A percentile compares a stretch with the other conserved stretches of the same genome.
These are phyloP conservation scores for Phytophthora constricta DNA, from an alignment of 352 stramenopile species.

Conservation along the genomic window DNA sequence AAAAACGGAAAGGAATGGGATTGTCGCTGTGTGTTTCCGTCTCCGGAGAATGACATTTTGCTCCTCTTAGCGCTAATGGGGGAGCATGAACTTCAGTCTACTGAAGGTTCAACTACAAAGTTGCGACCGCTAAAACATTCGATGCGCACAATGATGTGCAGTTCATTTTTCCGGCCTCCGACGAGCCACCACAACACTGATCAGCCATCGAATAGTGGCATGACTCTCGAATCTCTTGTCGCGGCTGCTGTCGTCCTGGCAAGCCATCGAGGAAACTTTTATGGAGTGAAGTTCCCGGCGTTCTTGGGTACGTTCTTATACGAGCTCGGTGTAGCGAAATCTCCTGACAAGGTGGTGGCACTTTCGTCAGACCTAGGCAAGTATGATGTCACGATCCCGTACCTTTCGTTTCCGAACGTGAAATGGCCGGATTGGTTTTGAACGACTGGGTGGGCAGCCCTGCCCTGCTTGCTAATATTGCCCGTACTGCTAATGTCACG, in stretches of 20 bases:
- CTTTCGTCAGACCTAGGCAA: neutral
- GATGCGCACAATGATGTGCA: neutral
- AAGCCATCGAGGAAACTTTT: slow-evolving; percentile 3
- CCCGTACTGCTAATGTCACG: neutral
- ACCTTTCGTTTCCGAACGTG: neutral
- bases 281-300: neutral
- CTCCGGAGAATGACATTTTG: slow-evolving; percentile 6
- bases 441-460: neutral
- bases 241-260: slow-evolving; percentile 6
- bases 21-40: neutral
- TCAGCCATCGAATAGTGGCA: neutral
- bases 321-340: neutral
- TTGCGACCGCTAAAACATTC: neutral
- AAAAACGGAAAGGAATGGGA: neutral
- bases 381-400: neutral
- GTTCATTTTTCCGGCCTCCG: neutral
- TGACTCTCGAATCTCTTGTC: neutral
- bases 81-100: neutral
- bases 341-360: neutral
- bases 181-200: neutral
- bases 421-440: slow-evolving; percentile 3
- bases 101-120: neutral
- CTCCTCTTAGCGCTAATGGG: slow-evolving; percentile 4
- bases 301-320: slow-evolving; percentile 7
- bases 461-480: neutral